A percentile compares a stretch with the other conserved stretches of the same genome.
These are phyloP conservation scores for Chlorella sp. DNA, from an alignment of 139 green algal species.

Conservation along the genomic window DNA sequence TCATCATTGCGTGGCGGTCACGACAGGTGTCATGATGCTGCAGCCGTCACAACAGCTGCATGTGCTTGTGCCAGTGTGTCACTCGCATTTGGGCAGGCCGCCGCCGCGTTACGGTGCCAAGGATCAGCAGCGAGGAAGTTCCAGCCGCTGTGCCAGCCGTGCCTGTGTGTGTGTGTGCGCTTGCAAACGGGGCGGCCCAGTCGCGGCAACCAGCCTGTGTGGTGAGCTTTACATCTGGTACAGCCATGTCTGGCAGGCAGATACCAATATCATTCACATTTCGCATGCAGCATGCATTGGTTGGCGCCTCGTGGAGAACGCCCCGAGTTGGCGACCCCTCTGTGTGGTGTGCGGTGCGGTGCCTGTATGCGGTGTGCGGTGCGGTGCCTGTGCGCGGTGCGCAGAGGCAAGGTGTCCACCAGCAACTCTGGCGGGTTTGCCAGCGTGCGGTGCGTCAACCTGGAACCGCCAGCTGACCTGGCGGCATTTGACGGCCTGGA, in stretches of 20 bases:
- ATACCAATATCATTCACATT: too few species aligned
- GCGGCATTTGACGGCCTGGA: constrained; percentile 60
- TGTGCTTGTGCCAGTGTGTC: too few species aligned
- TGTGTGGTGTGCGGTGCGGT: background rate
- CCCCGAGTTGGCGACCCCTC: too few species aligned
- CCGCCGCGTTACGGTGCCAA: too few species aligned
- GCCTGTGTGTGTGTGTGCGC: background rate
- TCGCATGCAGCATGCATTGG: too few species aligned
- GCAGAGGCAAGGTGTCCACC: constrained; percentile 67
- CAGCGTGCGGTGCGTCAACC: constrained; percentile 76
- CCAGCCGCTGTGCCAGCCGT: background rate
- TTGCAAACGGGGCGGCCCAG: background rate
- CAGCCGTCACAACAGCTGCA: too few species aligned
- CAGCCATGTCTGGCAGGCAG: too few species aligned
- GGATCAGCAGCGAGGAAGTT: background rate
- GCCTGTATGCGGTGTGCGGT: background rate
- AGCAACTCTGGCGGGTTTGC: constrained; percentile 90
- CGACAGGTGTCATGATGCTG: too few species aligned
- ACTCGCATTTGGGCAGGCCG: too few species aligned
- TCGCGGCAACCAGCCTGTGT: background rate
- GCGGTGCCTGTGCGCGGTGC: constrained; percentile 1
- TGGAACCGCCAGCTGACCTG: constrained; percentile 72
- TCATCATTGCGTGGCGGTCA: too few species aligned
- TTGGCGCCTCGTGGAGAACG: too few species aligned
- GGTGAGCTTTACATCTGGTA: too few species aligned